These are phyloP conservation scores for Atalantia buxifolia DNA, from an alignment of 345 rosid genomes.

Conservation along the genomic window DNA sequence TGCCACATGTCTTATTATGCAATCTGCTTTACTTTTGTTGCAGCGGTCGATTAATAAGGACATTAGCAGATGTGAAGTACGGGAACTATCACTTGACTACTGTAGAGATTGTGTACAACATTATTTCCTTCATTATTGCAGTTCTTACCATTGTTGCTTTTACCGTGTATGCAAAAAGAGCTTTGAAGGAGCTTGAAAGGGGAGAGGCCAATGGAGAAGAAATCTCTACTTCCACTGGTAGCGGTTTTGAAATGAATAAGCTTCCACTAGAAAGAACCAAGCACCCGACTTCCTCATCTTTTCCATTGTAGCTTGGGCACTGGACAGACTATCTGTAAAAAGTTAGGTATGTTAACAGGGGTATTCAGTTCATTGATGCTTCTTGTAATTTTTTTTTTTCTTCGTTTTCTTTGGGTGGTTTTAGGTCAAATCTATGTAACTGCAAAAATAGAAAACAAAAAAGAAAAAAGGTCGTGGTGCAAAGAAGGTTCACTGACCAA, in stretches of 20 bases:
- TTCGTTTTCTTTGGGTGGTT: neutral
- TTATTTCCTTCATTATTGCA: constrained; percentile 60
- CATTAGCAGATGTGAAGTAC: constrained; percentile 61
- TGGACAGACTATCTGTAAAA: constrained; percentile 16
- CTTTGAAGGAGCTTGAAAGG: constrained; percentile 48
- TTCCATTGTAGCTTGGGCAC: constrained; percentile 1
- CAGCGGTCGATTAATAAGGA: constrained; percentile 79
- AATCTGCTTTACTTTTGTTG: constrained; percentile 20
- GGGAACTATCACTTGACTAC: constrained; percentile 57
- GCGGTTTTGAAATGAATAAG: constrained; percentile 48
- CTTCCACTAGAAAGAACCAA: constrained; percentile 35
- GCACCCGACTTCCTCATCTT: constrained; percentile 3
- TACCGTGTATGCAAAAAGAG: constrained; percentile 60
- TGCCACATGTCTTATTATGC: neutral
- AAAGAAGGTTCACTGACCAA: neutral
- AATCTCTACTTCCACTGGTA: constrained; percentile 15
- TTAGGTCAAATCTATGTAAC: constrained; percentile 5
- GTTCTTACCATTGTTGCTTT: constrained; percentile 59
- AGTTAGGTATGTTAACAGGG: neutral
- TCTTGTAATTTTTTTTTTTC: neutral
- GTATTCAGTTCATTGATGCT: neutral
- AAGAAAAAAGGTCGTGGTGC: neutral
- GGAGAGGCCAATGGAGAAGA: constrained; percentile 33
- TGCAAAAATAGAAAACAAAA: neutral
- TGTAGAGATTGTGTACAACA: constrained; percentile 66